A percentile compares a stretch with the other conserved stretches of the same genome.
Evolutionary conservation across 2,329 filamentous ascomycete species (phyloP).

Genomic region (Stylonectria norvegica): DNA sequence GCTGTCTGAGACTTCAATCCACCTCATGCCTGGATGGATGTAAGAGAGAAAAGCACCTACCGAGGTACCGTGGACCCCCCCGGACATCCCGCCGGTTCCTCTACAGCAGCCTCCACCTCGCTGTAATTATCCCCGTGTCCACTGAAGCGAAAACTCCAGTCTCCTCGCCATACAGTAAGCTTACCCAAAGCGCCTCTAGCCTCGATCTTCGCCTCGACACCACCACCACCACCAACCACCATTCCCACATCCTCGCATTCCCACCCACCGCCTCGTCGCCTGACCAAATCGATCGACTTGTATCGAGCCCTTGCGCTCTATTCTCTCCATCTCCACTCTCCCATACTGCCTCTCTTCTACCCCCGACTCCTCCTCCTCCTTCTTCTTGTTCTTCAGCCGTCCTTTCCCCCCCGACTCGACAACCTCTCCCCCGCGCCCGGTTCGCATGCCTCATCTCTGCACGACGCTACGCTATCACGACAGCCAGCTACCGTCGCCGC

Average conservation of each 20-base stretch:
- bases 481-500: slow-evolving; percentile 23
- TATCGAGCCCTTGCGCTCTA: slow-evolving; percentile 10
- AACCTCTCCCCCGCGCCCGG: slow-evolving; percentile 20
- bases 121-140: too few relatives aligned
- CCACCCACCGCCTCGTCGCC: slow-evolving; percentile 23
- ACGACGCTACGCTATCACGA: slow-evolving; percentile 27
- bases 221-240: slow-evolving; percentile 12
- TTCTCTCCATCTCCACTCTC: slow-evolving; percentile 1
- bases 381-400: slow-evolving; percentile 6
- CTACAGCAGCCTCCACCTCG: too few relatives aligned
- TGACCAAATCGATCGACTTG: slow-evolving; percentile 26
- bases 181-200: slow-evolving; percentile 5
- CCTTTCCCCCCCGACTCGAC: too few relatives aligned
- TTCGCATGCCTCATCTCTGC: slow-evolving; percentile 36
- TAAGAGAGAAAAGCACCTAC: too few relatives aligned
- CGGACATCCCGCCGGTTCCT: too few relatives aligned
- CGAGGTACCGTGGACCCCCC: too few relatives aligned
- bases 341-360: slow-evolving; percentile 6
- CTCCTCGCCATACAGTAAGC: too few relatives aligned
- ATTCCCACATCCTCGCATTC: slow-evolving; percentile 8
- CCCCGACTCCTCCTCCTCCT: slow-evolving; percentile 14
- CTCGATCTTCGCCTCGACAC: slow-evolving; percentile 10
- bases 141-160: too few relatives aligned
- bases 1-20: neutral
- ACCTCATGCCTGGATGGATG: too few relatives aligned